phyloP scores from a whole-genome alignment of 768 basidiomycete genomes.

The Kondoa malvinella region DNA sequence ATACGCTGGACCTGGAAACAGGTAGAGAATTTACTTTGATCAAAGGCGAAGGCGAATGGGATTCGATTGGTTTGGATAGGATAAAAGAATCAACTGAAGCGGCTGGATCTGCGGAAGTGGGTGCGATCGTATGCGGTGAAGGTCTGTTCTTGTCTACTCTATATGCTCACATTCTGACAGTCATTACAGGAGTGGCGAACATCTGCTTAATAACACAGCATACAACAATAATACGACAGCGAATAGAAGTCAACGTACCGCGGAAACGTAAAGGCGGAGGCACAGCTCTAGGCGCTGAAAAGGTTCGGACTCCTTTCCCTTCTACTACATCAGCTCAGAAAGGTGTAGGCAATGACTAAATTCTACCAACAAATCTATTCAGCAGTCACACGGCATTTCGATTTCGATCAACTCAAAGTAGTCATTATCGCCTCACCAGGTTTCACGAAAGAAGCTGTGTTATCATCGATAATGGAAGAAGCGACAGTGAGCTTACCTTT shows the following conservation, averaged over 20 bases:
- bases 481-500: slow-evolving; percentile 37
- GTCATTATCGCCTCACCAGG: slow-evolving; percentile 95
- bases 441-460: slow-evolving; percentile 78
- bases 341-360: slow-evolving; percentile 45
- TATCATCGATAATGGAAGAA: slow-evolving; percentile 65
- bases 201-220: slow-evolving; percentile 91
- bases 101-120: slow-evolving; percentile 91
- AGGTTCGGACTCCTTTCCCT: slow-evolving; percentile 32
- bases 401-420: slow-evolving; percentile 62
- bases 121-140: slow-evolving; percentile 88
- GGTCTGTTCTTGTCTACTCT: slow-evolving; percentile 37
- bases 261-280: slow-evolving; percentile 69
- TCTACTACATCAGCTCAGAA: not conserved
- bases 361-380: slow-evolving; percentile 76
- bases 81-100: slow-evolving; percentile 77
- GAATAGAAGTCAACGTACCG: slow-evolving; percentile 74
- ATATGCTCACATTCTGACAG: slow-evolving; percentile 28
- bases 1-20: slow-evolving; percentile 81
- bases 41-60: slow-evolving; percentile 69
- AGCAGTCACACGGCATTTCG: slow-evolving; percentile 75
- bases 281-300: slow-evolving; percentile 73
- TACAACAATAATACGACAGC: slow-evolving; percentile 82
- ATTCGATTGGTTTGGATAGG: slow-evolving; percentile 63
- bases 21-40: slow-evolving; percentile 81
- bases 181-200: slow-evolving; percentile 73